Base-by-base conservation (phyloP, 208 protist species). In the Novymonas esmeraldas region DNA sequence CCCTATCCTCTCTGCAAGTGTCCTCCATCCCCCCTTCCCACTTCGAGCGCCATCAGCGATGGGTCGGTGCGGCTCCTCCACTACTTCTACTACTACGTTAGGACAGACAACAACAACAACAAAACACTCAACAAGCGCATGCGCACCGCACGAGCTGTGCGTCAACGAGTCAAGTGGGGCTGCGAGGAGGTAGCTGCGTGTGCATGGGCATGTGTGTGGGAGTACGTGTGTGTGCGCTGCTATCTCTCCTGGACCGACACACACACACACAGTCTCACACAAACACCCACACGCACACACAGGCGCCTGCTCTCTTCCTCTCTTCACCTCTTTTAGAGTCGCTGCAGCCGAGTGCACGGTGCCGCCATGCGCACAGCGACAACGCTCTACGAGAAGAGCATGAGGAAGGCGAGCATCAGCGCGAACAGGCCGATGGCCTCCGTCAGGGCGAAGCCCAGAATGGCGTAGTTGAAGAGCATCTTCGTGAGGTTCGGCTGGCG, bases 361-460 rank as follows among this genome's bases (percentile, higher is more conserved):
- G n/a, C 36, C 7, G 26, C 6, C 20, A 36, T 0, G 36, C 39
- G 24, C 56, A 46, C 26, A 60, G 36, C 5, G 5, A 44, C 28
- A 60, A 2, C 26, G 10, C 55, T 81, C 79, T 93, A 93, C 39
- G 87, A 90, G 87, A 93, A 93, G 79, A 93, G 82, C 87, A 93
- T 94, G 71, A 94, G 77, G 69, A 94, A 94, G 64, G 88, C 85
- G 55, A 92, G 78, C 85, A 94, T 90, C 60, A 92, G 83, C 16
- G 85, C 83, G 62, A 94, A 94, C 63, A 94, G 81, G 33, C 85
- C 88, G 66, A 94, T 92, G 46, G 88, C 88, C 84, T 92, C 88
- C 28, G 88, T 92, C 79, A 94, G 76, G 61, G 88, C 85, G 64
- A 94, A 91, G 33, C 84, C 84, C 9, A 89, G 82, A 85, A 93